Percentiles rank a stretch among this genome's conserved stretches.
Conservation (phyloP, 164 flowering plant species). For the Vitis cinerea region DNA sequence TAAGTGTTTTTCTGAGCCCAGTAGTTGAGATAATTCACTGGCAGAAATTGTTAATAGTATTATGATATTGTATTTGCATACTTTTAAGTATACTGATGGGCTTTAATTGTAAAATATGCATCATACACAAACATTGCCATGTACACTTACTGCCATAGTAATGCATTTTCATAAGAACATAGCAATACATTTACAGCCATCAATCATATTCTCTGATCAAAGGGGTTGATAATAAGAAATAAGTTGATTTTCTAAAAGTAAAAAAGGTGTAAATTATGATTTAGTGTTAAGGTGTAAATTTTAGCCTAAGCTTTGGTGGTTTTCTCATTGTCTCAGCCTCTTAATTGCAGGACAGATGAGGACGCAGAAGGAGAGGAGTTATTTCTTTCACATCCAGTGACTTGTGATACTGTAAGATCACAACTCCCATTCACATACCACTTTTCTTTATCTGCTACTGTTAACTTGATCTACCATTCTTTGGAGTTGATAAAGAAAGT, state of each 20-base stretch:
- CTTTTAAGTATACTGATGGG: too few relatives aligned
- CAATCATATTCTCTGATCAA: too few relatives aligned
- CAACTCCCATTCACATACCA: not conserved
- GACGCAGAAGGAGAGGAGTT: slow-evolving; percentile 54
- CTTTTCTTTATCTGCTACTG: not conserved
- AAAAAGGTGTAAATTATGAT: not conserved
- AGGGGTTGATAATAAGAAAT: not conserved
- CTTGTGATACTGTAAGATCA: slow-evolving; percentile 34
- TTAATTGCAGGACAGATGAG: slow-evolving; percentile 44
- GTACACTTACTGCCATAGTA: too few relatives aligned
- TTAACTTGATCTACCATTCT: not conserved
- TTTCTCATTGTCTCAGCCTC: not conserved
- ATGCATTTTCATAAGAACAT: too few relatives aligned
- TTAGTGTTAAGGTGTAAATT: not conserved
- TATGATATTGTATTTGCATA: too few relatives aligned
- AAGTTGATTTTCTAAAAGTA: not conserved
- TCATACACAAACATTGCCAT: not conserved
- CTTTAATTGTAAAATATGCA: not conserved
- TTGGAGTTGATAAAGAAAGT: not conserved
- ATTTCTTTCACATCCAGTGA: slow-evolving; percentile 32
- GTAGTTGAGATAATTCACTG: not conserved
- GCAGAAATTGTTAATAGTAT: not conserved
- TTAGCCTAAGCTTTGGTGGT: not conserved
- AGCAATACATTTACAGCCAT: too few relatives aligned
- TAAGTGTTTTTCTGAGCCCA: not conserved